Conservation (phyloP, 345 rosid species). For the Eucalyptus microcorys region DNA sequence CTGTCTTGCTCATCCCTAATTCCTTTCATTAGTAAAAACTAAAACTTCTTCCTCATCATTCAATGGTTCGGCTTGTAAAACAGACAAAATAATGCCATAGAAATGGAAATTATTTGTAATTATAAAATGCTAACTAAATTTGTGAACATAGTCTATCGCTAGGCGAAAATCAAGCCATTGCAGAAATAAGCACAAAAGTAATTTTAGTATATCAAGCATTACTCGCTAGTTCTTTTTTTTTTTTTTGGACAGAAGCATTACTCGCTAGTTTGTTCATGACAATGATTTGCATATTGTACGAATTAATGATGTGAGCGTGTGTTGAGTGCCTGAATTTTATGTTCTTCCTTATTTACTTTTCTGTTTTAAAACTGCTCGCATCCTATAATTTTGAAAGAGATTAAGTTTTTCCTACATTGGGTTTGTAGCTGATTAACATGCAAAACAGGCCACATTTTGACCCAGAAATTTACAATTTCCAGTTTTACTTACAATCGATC, state of each 20-base stretch:
- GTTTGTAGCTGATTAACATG: not conserved
- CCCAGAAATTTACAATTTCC: not conserved
- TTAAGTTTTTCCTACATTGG: not conserved
- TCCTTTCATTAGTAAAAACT: no score
- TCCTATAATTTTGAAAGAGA: not conserved
- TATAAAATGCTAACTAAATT: no score
- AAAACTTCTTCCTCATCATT: no score
- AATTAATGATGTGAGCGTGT: not conserved
- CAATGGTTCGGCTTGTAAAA: no score
- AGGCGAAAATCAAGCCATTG: no score
- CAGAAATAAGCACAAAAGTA: accelerated
- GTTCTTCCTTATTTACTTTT: not conserved
- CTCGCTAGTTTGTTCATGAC: accelerated
- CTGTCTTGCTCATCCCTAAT: not conserved
- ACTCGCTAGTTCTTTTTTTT: no score
- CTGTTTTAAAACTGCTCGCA: not conserved
- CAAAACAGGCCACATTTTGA: not conserved
- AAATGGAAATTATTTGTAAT: no score
- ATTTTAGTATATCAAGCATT: not conserved
- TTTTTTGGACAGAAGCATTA: no score
- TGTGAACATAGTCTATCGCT: no score
- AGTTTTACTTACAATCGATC: not conserved
- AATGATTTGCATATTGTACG: not conserved
- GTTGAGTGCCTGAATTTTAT: not conserved
- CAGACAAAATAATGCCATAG: no score